A percentile compares a stretch with the other conserved stretches of the same genome.
Evolutionary conservation across 805 yeast genomes (phyloP).

Genomic region (Naumovozyma dairenensis): DNA sequence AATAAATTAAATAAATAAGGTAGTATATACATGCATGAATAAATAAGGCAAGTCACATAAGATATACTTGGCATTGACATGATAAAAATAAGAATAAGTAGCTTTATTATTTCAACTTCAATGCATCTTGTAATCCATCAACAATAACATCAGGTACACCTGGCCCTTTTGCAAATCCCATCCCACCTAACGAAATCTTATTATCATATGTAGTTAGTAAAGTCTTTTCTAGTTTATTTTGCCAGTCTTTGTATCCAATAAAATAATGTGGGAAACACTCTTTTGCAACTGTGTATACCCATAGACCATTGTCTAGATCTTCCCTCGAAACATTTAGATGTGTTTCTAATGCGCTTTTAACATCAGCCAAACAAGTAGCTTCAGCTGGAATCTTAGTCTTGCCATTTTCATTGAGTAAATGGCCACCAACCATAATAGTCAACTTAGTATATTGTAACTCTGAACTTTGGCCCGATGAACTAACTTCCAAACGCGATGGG

Average conservation of each 20-base stretch:
- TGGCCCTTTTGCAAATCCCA: constrained; percentile 67
- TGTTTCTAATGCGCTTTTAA: constrained; percentile 32
- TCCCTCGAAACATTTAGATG: constrained; percentile 31
- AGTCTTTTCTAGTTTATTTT: constrained; percentile 28
- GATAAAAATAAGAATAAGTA: not conserved
- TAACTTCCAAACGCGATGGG: constrained; percentile 3
- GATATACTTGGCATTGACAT: too few species aligned
- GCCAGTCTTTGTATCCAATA: constrained; percentile 52
- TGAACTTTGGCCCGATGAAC: too few species aligned
- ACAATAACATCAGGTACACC: constrained; percentile 85
- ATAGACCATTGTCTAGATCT: constrained; percentile 21
- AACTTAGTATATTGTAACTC: constrained; percentile 56
- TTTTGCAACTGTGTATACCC: constrained; percentile 35
- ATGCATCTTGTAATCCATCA: constrained; percentile 52
- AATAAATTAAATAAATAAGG: too few species aligned
- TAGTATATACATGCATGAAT: too few species aligned
- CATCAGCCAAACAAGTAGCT: constrained; percentile 16
- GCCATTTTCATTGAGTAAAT: constrained; percentile 33
- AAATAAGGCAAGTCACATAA: too few species aligned
- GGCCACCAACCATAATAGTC: constrained; percentile 91
- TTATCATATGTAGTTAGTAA: constrained; percentile 31
- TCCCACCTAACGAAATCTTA: constrained; percentile 59
- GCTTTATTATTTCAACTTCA: constrained; percentile 5
- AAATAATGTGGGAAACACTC: constrained; percentile 73
- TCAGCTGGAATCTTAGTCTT: constrained; percentile 11